A percentile compares a stretch with the other conserved stretches of the same genome.
Evolutionary conservation across 345 rosid genomes (phyloP).

Genomic region (Corchorus capsularis): DNA sequence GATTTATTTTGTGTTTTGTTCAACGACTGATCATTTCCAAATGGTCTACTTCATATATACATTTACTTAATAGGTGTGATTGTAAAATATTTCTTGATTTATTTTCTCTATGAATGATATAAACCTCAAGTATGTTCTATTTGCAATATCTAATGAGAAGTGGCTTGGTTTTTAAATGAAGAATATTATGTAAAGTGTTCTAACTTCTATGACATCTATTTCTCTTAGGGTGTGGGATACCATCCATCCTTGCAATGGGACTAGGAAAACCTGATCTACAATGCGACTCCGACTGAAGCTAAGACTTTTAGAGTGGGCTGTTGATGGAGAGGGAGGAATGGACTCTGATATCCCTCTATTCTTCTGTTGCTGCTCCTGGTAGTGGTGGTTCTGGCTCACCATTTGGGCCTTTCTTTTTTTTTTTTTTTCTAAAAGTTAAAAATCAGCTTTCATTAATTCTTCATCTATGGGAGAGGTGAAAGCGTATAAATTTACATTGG

Average conservation of each 20-base stretch:
- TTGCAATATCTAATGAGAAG: slow-evolving; percentile 32
- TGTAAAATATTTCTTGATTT: not conserved
- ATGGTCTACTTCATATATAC: not conserved
- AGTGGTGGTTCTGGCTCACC: slow-evolving; percentile 65
- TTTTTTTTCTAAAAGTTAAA: slow-evolving; percentile 67
- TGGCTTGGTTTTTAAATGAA: no score
- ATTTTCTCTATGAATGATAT: not conserved
- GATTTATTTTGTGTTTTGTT: no score
- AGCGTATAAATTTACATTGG: slow-evolving; percentile 40
- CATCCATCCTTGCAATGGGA: slow-evolving; percentile 68
- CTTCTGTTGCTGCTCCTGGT: slow-evolving; percentile 50
- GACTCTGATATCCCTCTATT: slow-evolving; percentile 61
- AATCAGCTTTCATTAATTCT: slow-evolving; percentile 69
- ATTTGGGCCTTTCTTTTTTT: slow-evolving; percentile 62
- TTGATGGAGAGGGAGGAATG: slow-evolving; percentile 61
- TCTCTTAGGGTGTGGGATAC: slow-evolving; percentile 79
- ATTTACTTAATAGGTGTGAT: slow-evolving; percentile 6
- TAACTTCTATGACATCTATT: slow-evolving; percentile 52
- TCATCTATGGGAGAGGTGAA: slow-evolving; percentile 55
- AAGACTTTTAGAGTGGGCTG: slow-evolving; percentile 57
- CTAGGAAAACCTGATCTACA: slow-evolving; percentile 71
- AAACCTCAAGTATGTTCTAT: slow-evolving; percentile 10
- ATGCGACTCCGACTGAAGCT: slow-evolving; percentile 50
- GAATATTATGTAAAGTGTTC: no score
- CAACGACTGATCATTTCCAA: no score